Evolutionary conservation across 2,329 filamentous ascomycete species (phyloP).

Genomic region (Clathrospora elynae): DNA sequence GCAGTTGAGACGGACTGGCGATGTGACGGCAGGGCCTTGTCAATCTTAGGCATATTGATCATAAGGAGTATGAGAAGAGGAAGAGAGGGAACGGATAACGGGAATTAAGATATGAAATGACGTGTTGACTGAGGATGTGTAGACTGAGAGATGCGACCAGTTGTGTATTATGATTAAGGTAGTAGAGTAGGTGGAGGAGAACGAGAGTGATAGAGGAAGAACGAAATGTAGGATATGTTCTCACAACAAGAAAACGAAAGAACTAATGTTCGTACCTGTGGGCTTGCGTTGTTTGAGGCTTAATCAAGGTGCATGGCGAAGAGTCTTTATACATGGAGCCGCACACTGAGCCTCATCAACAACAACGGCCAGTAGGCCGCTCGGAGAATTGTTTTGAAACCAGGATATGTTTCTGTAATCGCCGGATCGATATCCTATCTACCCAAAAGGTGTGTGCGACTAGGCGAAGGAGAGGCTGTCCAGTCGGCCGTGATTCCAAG

Average conservation of each 20-base stretch:
- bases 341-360: constrained; percentile 31
- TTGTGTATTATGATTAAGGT: constrained; percentile 41
- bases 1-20: constrained; percentile 41
- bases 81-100: constrained; percentile 18
- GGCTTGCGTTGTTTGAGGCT: constrained; percentile 33
- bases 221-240: constrained; percentile 41
- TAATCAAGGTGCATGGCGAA: constrained; percentile 21
- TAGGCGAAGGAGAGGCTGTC: constrained; percentile 35
- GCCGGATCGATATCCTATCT: constrained; percentile 40
- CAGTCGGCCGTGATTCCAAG: constrained; percentile 38
- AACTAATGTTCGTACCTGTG: constrained; percentile 37
- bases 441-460: constrained; percentile 39
- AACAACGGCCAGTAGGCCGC: constrained; percentile 37
- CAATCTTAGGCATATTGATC: constrained; percentile 55
- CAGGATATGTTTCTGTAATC: constrained; percentile 48
- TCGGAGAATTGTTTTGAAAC: constrained; percentile 49
- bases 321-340: constrained; percentile 44
- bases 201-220: constrained; percentile 39
- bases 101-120: constrained; percentile 18
- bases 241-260: constrained; percentile 43
- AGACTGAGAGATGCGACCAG: constrained; percentile 34
- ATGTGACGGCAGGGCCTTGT: constrained; percentile 39
- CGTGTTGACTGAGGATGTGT: constrained; percentile 21
- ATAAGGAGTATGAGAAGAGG: constrained; percentile 23
- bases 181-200: constrained; percentile 30